Evolutionary conservation across 257 asterid genomes (phyloP).

Genomic region (Nicotiana benthamiana): DNA sequence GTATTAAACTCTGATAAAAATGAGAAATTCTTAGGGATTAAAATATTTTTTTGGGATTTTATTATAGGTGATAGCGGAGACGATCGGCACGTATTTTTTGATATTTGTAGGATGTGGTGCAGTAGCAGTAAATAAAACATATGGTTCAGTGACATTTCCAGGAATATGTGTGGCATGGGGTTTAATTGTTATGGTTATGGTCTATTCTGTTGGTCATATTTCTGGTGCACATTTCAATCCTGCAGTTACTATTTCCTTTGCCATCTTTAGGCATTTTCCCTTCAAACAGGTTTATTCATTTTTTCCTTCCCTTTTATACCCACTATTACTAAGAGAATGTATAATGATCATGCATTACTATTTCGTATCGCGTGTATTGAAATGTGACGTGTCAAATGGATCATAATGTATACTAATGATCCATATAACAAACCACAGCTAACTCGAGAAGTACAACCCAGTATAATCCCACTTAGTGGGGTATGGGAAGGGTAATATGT

Average conservation of each 20-base stretch:
- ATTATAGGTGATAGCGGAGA: conserved; percentile 50
- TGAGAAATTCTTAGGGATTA: not conserved
- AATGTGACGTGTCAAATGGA: too few relatives aligned
- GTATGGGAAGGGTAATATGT: too few relatives aligned
- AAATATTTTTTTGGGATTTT: not conserved
- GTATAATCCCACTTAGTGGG: too few relatives aligned
- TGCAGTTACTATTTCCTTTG: conserved; percentile 59
- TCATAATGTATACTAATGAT: not conserved
- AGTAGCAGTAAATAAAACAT: conserved; percentile 46
- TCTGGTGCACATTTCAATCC: conserved; percentile 75
- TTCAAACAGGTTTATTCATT: conserved; percentile 25
- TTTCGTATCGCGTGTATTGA: too few relatives aligned
- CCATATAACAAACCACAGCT: not conserved
- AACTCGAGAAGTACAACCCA: too few relatives aligned
- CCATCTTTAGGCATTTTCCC: conserved; percentile 53
- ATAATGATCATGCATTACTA: too few relatives aligned
- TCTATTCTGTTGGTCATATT: conserved; percentile 60
- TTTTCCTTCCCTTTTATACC: not conserved
- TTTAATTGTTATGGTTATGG: conserved; percentile 49
- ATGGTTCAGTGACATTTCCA: conserved; percentile 49
- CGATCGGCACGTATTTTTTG: conserved; percentile 53
- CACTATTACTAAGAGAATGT: too few relatives aligned
- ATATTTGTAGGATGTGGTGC: conserved; percentile 58
- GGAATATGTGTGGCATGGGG: conserved; percentile 55
- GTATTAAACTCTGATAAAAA: not conserved